phyloP scores from a whole-genome alignment of 1,284 basidiomycete genomes.

The Cutaneotrichosporon cyanovorans region DNA sequence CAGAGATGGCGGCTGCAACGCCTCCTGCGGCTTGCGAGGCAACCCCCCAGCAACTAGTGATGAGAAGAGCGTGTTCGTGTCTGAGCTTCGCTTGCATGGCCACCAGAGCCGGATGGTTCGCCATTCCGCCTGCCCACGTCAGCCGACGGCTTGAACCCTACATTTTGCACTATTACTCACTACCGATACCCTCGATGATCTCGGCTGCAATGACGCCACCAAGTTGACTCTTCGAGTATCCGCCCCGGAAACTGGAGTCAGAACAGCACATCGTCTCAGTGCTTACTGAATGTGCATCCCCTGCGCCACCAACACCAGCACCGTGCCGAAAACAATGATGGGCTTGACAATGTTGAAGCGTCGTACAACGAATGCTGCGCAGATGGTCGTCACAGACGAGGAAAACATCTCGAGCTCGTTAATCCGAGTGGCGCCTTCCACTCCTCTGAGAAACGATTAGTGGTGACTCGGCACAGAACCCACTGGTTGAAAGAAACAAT shows the following conservation, averaged over 20 bases:
- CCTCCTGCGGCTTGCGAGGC: conserved; percentile 22
- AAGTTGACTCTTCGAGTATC: conserved; percentile 22
- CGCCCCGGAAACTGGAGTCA: conserved; percentile 37
- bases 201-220: conserved; percentile 44
- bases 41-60: conserved; percentile 11
- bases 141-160: no score
- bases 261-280: no score
- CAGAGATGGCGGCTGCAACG: conserved; percentile 41
- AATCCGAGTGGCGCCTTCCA: conserved; percentile 43
- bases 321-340: conserved; percentile 38
- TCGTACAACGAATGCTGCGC: conserved; percentile 40
- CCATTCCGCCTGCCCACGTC: conserved; percentile 26
- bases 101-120: conserved; percentile 36
- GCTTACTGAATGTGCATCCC: conserved; percentile 40
- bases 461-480: not conserved
- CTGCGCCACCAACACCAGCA: conserved; percentile 34
- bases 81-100: conserved; percentile 17
- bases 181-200: conserved; percentile 45
- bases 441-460: conserved; percentile 3
- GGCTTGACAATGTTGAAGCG: conserved; percentile 43
- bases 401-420: conserved; percentile 45
- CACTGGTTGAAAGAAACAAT: conserved; percentile 43
- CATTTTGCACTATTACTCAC: no score
- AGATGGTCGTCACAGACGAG: conserved; percentile 39
- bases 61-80: conserved; percentile 16